phyloP scores from a whole-genome alignment of 176 grass and related monocot genomes.

The Oryza glaberrima region DNA sequence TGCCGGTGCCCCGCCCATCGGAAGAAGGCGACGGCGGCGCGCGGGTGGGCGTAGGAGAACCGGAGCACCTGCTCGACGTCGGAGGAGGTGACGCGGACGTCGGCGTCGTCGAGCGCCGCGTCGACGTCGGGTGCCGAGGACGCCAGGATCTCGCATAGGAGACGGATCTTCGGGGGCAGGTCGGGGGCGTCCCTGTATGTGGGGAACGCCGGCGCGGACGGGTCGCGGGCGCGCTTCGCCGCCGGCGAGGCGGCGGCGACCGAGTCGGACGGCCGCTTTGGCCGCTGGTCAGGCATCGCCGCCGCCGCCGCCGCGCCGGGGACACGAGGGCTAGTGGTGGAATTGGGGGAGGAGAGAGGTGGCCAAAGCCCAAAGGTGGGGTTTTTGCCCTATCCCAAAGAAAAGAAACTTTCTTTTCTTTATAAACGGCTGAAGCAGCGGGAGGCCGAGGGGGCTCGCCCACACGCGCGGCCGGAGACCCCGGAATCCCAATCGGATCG shows the following conservation, averaged over 20 bases:
- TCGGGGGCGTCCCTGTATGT: conserved; percentile 52
- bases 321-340: not conserved
- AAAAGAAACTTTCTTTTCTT: not conserved
- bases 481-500: conserved; percentile 1
- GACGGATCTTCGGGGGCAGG: conserved; percentile 36
- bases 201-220: conserved; percentile 38
- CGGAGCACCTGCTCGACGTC: conserved; percentile 85
- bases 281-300: conserved; percentile 36
- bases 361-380: not conserved
- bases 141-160: conserved; percentile 56
- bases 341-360: not conserved
- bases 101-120: conserved; percentile 52
- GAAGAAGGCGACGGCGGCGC: conserved; percentile 67
- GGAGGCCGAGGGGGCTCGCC: not conserved
- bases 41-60: conserved; percentile 73
- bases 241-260: not conserved
- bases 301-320: conserved; percentile 16
- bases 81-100: conserved; percentile 45
- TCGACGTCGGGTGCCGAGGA: conserved; percentile 30
- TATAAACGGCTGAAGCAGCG: not conserved
- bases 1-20: conserved; percentile 75
- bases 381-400: conserved; percentile 6
- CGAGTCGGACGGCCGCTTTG: conserved; percentile 37
- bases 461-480: not conserved
- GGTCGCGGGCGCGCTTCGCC: conserved; percentile 32